A percentile compares a stretch with the other conserved stretches of the same genome.
phyloP scores from a whole-genome alignment of 257 asterid genomes.

The Ballota nigra region DNA sequence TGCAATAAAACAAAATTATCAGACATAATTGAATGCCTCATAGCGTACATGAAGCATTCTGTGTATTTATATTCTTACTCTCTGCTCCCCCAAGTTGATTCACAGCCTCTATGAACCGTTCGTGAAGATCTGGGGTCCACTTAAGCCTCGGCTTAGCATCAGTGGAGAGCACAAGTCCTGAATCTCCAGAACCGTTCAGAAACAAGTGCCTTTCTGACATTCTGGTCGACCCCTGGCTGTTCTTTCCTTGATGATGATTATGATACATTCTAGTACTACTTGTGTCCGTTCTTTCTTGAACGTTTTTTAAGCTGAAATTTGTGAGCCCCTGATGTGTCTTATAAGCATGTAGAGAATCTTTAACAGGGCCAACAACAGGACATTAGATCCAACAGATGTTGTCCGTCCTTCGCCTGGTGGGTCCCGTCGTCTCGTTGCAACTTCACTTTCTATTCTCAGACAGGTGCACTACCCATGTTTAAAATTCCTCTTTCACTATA shows the following conservation, averaged over 20 bases:
- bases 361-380: slow-evolving; percentile 44
- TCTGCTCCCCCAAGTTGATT: slow-evolving; percentile 94
- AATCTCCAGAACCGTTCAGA: slow-evolving; percentile 54
- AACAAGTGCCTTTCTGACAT: slow-evolving; percentile 71
- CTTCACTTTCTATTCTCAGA: slow-evolving; percentile 43
- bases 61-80: slow-evolving; percentile 54
- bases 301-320: slow-evolving; percentile 34
- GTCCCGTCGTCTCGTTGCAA: slow-evolving; percentile 37
- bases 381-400: slow-evolving; percentile 52
- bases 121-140: slow-evolving; percentile 84
- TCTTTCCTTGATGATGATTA: slow-evolving; percentile 59
- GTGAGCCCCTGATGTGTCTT: slow-evolving; percentile 39
- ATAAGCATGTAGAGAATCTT: slow-evolving; percentile 67
- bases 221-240: slow-evolving; percentile 52
- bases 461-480: slow-evolving; percentile 42
- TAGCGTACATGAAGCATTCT: slow-evolving; percentile 8
- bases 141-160: slow-evolving; percentile 91
- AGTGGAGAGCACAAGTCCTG: slow-evolving; percentile 84
- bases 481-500: slow-evolving; percentile 41
- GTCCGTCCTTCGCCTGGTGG: slow-evolving; percentile 47
- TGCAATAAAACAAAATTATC: slow-evolving; percentile 30
- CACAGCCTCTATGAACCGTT: slow-evolving; percentile 80
- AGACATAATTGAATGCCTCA: slow-evolving; percentile 17
- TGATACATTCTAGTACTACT: slow-evolving; percentile 39
- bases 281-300: slow-evolving; percentile 29